Percentiles rank a stretch among this genome's conserved stretches.
Conservation (phyloP, 2,329 filamentous ascomycete species). For the Exophiala xenobiotica region DNA sequence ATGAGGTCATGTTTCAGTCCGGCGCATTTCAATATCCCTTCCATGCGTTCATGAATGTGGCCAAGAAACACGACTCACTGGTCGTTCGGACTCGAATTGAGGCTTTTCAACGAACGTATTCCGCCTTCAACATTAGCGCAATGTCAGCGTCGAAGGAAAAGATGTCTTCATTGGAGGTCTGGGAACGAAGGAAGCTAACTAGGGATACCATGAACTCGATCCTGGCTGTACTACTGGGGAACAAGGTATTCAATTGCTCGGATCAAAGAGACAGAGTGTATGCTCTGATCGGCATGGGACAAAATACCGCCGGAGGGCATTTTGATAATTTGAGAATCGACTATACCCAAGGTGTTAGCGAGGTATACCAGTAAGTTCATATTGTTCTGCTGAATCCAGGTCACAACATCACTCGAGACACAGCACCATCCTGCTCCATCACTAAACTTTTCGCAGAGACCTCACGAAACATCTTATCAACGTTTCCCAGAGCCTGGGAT, state of each 20-base stretch:
- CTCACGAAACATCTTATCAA: not conserved
- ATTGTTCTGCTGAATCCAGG: not conserved
- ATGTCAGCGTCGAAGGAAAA: not conserved
- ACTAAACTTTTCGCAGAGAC: not conserved
- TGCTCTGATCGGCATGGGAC: not conserved
- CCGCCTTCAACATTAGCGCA: not conserved
- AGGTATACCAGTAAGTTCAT: not conserved
- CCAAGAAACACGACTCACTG: not conserved
- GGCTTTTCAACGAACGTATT: not conserved
- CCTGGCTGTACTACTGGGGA: not conserved
- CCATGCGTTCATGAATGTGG: not conserved
- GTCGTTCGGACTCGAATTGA: not conserved
- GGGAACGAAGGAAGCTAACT: not conserved
- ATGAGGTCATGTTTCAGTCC: not conserved
- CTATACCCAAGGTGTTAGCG: not conserved
- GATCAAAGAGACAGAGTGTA: not conserved
- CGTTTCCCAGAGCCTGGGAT: not conserved
- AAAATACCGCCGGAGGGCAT: not conserved
- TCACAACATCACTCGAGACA: not conserved
- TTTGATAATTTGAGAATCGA: not conserved
- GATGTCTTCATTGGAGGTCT: not conserved
- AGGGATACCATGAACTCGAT: not conserved
- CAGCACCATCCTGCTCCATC: not conserved
- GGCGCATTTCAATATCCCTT: not conserved
- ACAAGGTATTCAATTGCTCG: not conserved